phyloP scores from a whole-genome alignment of 2,329 filamentous ascomycete species.

The Gnomoniopsis smithogilvyi region DNA sequence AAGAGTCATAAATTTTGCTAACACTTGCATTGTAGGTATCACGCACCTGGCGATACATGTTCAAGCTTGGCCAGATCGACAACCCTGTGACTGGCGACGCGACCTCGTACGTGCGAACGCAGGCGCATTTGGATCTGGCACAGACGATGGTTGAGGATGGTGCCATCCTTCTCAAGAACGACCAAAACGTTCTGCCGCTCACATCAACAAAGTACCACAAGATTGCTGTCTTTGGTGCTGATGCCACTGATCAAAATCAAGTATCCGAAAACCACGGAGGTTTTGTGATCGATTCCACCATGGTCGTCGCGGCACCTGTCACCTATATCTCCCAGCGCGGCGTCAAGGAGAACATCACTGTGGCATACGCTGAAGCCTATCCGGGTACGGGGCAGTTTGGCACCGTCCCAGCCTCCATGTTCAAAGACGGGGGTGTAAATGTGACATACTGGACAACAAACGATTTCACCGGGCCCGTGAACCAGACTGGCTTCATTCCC shows the following conservation, averaged over 20 bases:
- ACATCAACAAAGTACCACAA: conserved; percentile 8
- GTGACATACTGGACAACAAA: conserved; percentile 19
- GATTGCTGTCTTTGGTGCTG: conserved; percentile 15
- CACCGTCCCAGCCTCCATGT: conserved; percentile 15
- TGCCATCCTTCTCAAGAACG: conserved; percentile 15
- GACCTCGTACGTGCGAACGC: conserved; percentile 10
- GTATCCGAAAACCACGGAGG: conserved; percentile 20
- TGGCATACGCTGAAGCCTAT: conserved; percentile 19
- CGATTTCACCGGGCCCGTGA: conserved; percentile 12
- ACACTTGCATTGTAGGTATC: too few species aligned
- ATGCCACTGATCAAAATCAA: conserved; percentile 15
- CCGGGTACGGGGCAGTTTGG: conserved; percentile 18
- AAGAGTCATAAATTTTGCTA: too few species aligned
- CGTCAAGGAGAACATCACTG: conserved; percentile 16
- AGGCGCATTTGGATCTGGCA: conserved; percentile 14
- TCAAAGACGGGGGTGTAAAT: conserved; percentile 16
- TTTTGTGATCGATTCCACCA: conserved; percentile 19
- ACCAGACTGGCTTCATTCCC: conserved; percentile 16
- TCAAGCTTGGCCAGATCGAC: conserved; percentile 17
- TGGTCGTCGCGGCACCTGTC: conserved; percentile 18
- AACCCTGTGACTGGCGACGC: conserved; percentile 10
- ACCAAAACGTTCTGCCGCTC: conserved; percentile 7
- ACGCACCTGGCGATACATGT: conserved; percentile 16
- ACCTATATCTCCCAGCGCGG: conserved; percentile 12
- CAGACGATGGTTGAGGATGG: conserved; percentile 1